Conservation (phyloP, 305 asterid species). For the Fraxinus platypoda region DNA sequence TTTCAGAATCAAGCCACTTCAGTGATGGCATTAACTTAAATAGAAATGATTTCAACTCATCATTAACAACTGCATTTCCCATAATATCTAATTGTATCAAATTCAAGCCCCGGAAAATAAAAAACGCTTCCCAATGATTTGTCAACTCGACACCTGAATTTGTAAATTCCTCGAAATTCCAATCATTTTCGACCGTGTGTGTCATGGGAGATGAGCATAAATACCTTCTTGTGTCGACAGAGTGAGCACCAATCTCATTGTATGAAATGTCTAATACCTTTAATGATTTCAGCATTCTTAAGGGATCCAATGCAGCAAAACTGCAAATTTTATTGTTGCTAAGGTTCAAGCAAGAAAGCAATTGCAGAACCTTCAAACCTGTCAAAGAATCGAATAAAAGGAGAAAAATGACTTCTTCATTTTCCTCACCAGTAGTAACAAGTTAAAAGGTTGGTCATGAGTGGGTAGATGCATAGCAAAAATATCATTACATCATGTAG, state of each 20-base stretch:
- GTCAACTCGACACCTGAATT: conserved; percentile 27
- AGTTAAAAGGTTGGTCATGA: neutral
- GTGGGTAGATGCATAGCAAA: neutral
- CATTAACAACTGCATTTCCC: conserved; percentile 60
- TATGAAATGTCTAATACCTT: conserved; percentile 65
- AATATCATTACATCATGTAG: neutral
- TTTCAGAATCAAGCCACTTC: conserved; percentile 77
- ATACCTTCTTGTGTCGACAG: conserved; percentile 76
- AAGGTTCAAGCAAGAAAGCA: conserved; percentile 73
- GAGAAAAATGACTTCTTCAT: neutral
- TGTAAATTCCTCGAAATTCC: conserved; percentile 37
- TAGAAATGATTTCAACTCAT: conserved; percentile 46
- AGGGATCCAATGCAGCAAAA: conserved; percentile 73
- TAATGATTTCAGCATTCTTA: conserved; percentile 56
- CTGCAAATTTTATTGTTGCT: conserved; percentile 65
- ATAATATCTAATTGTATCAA: conserved; percentile 63
- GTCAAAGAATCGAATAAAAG: conserved; percentile 22
- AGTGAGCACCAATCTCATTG: conserved; percentile 86
- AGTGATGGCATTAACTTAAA: conserved; percentile 58
- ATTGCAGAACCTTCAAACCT: conserved; percentile 92
- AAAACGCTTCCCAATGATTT: conserved; percentile 63
- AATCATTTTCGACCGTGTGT: conserved; percentile 44
- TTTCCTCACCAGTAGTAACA: neutral
- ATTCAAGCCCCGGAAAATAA: conserved; percentile 58
- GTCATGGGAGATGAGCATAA: conserved; percentile 76